Conservation (phyloP, 148 eudicot species). For the Silene latifolia region DNA sequence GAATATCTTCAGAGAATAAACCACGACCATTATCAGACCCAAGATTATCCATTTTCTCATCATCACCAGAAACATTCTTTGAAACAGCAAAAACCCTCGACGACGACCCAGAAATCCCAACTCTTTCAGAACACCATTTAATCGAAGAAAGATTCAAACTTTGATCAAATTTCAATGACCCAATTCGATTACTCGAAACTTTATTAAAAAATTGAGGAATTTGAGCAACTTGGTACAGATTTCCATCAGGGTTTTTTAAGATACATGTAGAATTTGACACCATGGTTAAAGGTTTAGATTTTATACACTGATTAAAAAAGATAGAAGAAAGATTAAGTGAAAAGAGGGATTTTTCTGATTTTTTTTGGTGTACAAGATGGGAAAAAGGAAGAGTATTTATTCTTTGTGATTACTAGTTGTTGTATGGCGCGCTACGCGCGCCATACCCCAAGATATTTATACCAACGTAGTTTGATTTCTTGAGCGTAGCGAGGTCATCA, state of each 20-base stretch:
- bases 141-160: conserved; percentile 23
- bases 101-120: conserved; percentile 27
- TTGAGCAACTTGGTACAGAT: background rate
- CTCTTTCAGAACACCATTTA: conserved; percentile 7
- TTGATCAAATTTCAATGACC: conserved; percentile 36
- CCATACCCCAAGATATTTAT: too few species aligned
- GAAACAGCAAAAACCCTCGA: conserved; percentile 36
- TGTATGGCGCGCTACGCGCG: too few species aligned
- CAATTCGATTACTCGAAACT: conserved; percentile 21
- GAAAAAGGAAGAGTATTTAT: background rate
- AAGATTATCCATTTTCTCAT: conserved; percentile 18
- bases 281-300: conserved; percentile 24
- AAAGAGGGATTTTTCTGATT: too few species aligned
- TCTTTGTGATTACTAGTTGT: too few species aligned
- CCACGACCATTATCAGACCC: conserved; percentile 27
- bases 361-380: too few species aligned
- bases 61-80: conserved; percentile 38
- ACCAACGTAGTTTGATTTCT: too few species aligned
- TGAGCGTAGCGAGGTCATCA: too few species aligned
- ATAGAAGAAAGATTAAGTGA: background rate
- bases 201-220: conserved; percentile 14
- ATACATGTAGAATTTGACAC: conserved; percentile 36
- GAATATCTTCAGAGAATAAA: conserved; percentile 31
- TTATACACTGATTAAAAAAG: too few species aligned
- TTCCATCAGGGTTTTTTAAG: conserved; percentile 34